A percentile compares a stretch with the other conserved stretches of the same genome.
phyloP scores from a whole-genome alignment of 2,329 filamentous ascomycete genomes.

The Sporothrix humicola region DNA sequence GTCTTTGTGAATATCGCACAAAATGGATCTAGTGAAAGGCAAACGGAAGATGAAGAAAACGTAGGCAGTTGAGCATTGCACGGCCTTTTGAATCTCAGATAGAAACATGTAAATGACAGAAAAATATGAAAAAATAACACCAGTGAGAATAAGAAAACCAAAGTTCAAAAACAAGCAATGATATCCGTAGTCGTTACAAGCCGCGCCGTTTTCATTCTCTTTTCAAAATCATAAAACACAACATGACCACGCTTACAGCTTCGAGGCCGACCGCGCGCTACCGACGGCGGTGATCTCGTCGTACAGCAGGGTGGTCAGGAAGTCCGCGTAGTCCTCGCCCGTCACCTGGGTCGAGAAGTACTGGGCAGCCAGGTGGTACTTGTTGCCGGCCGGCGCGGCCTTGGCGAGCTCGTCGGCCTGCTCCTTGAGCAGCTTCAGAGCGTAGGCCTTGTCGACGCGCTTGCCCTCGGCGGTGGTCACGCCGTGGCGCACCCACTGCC shows the following conservation, averaged over 20 bases:
- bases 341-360: slow-evolving; percentile 94
- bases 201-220: slow-evolving; percentile 10
- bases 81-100: neutral
- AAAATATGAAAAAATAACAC: slow-evolving; percentile 4
- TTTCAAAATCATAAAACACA: neutral
- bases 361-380: slow-evolving; percentile 86
- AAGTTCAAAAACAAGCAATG: slow-evolving; percentile 11
- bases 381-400: slow-evolving; percentile 85
- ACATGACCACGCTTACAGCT: slow-evolving; percentile 56
- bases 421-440: slow-evolving; percentile 84
- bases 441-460: slow-evolving; percentile 90
- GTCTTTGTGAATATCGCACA: slow-evolving; percentile 26
- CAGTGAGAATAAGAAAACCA: neutral
- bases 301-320: slow-evolving; percentile 85
- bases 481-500: slow-evolving; percentile 87
- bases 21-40: neutral
- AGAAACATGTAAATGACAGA: neutral
- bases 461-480: slow-evolving; percentile 84
- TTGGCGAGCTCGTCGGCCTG: slow-evolving; percentile 75
- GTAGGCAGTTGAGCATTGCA: neutral
- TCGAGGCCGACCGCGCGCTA: slow-evolving; percentile 64
- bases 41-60: neutral
- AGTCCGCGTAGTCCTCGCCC: slow-evolving; percentile 96
- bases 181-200: slow-evolving; percentile 15
- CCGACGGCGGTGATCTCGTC: slow-evolving; percentile 83